Evolutionary conservation across 257 asterid genomes (phyloP).

Genomic region (Oldenlandia corymbosa): DNA sequence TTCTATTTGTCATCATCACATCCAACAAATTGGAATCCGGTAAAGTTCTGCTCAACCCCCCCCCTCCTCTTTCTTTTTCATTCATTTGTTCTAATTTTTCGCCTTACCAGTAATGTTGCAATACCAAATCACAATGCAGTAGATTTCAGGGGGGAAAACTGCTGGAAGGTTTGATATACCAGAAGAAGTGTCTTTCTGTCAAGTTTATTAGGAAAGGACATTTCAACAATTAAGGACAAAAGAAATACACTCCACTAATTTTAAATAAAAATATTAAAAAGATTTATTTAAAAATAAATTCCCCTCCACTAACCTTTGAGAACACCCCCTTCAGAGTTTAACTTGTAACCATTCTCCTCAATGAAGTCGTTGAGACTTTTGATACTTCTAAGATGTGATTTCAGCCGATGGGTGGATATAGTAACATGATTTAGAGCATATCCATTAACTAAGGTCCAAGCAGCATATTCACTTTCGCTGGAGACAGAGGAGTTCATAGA

Average conservation of each 20-base stretch:
- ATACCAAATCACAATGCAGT: not conserved
- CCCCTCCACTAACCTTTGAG: slow-evolving; percentile 80
- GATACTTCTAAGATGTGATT: slow-evolving; percentile 53
- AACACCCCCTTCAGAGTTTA: slow-evolving; percentile 91
- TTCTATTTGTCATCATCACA: not conserved
- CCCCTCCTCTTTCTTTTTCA: too few species aligned
- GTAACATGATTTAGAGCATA: slow-evolving; percentile 79
- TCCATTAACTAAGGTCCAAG: slow-evolving; percentile 96
- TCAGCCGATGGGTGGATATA: slow-evolving; percentile 74
- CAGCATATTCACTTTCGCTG: slow-evolving; percentile 98
- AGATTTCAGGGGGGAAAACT: not conserved
- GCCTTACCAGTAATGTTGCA: not conserved
- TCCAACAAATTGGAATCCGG: too few species aligned
- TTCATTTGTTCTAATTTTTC: not conserved
- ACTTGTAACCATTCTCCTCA: slow-evolving; percentile 72
- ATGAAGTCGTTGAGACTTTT: slow-evolving; percentile 61
- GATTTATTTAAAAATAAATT: too few species aligned
- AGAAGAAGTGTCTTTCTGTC: not conserved
- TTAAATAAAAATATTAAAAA: too few species aligned
- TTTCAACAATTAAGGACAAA: not conserved
- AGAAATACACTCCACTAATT: slow-evolving; percentile 8
- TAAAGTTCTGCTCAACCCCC: too few species aligned
- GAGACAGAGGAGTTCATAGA: slow-evolving; percentile 15
- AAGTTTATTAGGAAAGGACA: not conserved
- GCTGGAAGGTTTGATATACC: not conserved